Conservation (phyloP, 768 basidiomycete species). For the Tylopilus subfusipes region DNA sequence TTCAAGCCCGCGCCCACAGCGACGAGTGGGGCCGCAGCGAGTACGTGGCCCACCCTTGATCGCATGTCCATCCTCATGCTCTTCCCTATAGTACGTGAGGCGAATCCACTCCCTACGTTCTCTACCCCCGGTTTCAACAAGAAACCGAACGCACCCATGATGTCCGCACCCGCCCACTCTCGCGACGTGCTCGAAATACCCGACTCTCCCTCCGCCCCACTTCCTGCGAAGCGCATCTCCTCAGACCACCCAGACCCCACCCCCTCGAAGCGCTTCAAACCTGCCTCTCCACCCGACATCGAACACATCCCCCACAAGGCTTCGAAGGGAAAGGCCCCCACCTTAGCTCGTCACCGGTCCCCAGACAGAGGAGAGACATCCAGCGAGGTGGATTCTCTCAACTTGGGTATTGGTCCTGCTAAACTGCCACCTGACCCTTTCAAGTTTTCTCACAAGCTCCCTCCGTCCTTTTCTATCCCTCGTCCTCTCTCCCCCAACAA, state of each 20-base stretch:
- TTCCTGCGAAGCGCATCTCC: slow-evolving; percentile 33
- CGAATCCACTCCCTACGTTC: slow-evolving; percentile 37
- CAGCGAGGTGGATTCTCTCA: slow-evolving; percentile 26
- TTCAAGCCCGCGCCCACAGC: slow-evolving; percentile 41
- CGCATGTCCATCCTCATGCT: slow-evolving; percentile 6
- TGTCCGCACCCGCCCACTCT: slow-evolving; percentile 5
- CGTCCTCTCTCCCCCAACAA: slow-evolving; percentile 1
- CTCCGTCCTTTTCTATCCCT: neutral
- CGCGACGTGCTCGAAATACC: slow-evolving; percentile 16
- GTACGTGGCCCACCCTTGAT: slow-evolving; percentile 1
- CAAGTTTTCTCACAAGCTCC: slow-evolving; percentile 15
- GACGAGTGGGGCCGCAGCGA: neutral
- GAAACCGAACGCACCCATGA: slow-evolving; percentile 6
- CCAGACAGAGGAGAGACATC: slow-evolving; percentile 13
- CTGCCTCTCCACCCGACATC: slow-evolving; percentile 17
- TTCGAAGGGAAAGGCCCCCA: slow-evolving; percentile 2
- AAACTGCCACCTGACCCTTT: slow-evolving; percentile 14
- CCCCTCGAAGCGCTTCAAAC: slow-evolving; percentile 33
- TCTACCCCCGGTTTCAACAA: slow-evolving; percentile 45
- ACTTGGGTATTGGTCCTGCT: slow-evolving; percentile 4
- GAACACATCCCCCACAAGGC: slow-evolving; percentile 21
- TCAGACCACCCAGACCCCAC: slow-evolving; percentile 13
- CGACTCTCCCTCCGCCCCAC: slow-evolving; percentile 9
- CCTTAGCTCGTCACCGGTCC: slow-evolving; percentile 12
- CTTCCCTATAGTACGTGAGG: slow-evolving; percentile 23